phyloP scores from a whole-genome alignment of 805 yeast species.

The Diddensiella transvaalensis region DNA sequence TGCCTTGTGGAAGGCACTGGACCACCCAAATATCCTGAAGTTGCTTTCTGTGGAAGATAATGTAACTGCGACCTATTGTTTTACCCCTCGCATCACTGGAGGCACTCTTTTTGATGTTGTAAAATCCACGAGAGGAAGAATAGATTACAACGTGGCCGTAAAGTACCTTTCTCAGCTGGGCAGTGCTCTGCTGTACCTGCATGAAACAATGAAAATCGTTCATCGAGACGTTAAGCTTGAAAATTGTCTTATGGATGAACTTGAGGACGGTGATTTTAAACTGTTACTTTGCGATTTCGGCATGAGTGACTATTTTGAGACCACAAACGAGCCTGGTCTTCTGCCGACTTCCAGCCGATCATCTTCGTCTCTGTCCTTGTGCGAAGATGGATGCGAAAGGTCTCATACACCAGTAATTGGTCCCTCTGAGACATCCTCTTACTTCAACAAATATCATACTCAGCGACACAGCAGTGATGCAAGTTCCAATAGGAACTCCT shows the following conservation, averaged over 20 bases:
- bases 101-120: slow-evolving; percentile 83
- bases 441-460: slow-evolving; percentile 23
- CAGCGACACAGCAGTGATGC: slow-evolving; percentile 11
- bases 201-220: slow-evolving; percentile 54
- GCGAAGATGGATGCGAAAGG: background rate
- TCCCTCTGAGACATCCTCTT: slow-evolving; percentile 25
- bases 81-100: slow-evolving; percentile 63
- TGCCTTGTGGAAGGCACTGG: slow-evolving; percentile 64
- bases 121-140: slow-evolving; percentile 47
- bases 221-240: slow-evolving; percentile 86
- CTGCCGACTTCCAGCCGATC: background rate
- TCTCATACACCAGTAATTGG: slow-evolving; percentile 18
- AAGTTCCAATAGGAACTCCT: background rate
- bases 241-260: slow-evolving; percentile 61
- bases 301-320: slow-evolving; percentile 48
- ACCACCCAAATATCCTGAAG: slow-evolving; percentile 64
- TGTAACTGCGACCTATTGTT: slow-evolving; percentile 59
- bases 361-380: slow-evolving; percentile 4
- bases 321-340: slow-evolving; percentile 1
- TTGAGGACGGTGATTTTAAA: slow-evolving; percentile 30
- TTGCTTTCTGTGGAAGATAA: slow-evolving; percentile 61
- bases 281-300: slow-evolving; percentile 86
- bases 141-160: slow-evolving; percentile 12
- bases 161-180: slow-evolving; percentile 51
- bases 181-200: slow-evolving; percentile 60